Conservation (phyloP, 1,284 basidiomycete genomes). For the Somion occarium region DNA sequence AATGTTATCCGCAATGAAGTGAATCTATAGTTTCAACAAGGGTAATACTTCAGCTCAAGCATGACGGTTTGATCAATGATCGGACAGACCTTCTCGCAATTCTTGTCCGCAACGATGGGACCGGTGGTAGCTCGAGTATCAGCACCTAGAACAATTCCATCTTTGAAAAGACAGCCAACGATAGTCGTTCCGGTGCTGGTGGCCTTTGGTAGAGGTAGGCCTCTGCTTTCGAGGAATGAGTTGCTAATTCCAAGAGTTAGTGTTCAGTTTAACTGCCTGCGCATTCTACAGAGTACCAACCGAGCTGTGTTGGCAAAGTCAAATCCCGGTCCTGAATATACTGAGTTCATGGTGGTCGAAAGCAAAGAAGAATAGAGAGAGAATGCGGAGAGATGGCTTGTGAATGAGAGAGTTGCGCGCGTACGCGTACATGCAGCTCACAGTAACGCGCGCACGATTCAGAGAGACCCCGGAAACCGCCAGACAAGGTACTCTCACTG, state of each 20-base stretch:
- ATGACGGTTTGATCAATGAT: not conserved
- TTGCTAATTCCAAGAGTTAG: conserved; percentile 51
- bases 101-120: conserved; percentile 97
- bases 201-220: conserved; percentile 71
- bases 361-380: not conserved
- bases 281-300: conserved; percentile 20
- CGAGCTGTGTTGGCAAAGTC: conserved; percentile 33
- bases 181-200: conserved; percentile 98
- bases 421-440: conserved; percentile 7
- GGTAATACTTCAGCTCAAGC: not conserved
- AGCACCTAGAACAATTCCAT: conserved; percentile 93
- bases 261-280: not conserved
- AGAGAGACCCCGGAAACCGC: not conserved
- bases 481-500: not conserved
- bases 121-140: conserved; percentile 96
- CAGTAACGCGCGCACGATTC: not conserved
- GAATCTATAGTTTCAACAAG: conserved; percentile 60
- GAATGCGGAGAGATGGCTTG: not conserved
- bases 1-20: conserved; percentile 92
- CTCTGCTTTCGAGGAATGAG: conserved; percentile 68
- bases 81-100: conserved; percentile 89
- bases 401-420: conserved; percentile 1
- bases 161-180: conserved; percentile 92
- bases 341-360: conserved; percentile 27
- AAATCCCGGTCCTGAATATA: conserved; percentile 27